These are phyloP conservation scores for Scheffersomyces parashehatae DNA, from an alignment of 1,139 yeast genomes.

Conservation along the genomic window DNA sequence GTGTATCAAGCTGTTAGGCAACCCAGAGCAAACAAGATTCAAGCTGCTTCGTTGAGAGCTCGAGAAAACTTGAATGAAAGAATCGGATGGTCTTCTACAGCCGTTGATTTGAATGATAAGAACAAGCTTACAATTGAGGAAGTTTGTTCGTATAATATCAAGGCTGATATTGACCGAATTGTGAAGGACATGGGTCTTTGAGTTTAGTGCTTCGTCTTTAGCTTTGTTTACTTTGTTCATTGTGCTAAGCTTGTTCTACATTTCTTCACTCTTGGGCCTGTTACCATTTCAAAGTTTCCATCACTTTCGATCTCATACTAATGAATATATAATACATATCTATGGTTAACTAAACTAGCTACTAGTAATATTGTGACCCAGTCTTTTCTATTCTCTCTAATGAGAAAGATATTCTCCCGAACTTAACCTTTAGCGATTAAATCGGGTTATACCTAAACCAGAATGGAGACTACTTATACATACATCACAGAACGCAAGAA, in stretches of 20 bases:
- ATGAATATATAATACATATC: no score
- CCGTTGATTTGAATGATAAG: constrained; percentile 14
- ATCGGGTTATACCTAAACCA: no score
- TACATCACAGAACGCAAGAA: no score
- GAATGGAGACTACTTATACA: no score
- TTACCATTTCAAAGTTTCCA: background rate
- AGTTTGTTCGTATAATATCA: constrained; percentile 30
- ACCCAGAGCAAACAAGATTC: constrained; percentile 27
- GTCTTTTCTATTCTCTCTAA: no score
- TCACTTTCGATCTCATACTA: no score
- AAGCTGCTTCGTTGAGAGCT: constrained; percentile 28
- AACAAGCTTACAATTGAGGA: constrained; percentile 28
- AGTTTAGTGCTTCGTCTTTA: background rate
- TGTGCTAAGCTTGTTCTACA: background rate
- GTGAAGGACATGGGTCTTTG: constrained; percentile 1
- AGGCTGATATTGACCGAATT: constrained; percentile 16
- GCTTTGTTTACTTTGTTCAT: background rate
- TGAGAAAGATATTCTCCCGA: no score
- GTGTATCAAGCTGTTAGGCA: constrained; percentile 23
- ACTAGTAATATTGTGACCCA: no score
- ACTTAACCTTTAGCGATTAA: no score
- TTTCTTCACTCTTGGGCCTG: background rate
- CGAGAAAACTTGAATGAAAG: constrained; percentile 29
- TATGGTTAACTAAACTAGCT: no score
- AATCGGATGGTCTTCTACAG: constrained; percentile 26